Evolutionary conservation across 441 rosid genomes (phyloP), one percentile per base, ranked within the genome.

Genomic region (Viola pubescens): DNA sequence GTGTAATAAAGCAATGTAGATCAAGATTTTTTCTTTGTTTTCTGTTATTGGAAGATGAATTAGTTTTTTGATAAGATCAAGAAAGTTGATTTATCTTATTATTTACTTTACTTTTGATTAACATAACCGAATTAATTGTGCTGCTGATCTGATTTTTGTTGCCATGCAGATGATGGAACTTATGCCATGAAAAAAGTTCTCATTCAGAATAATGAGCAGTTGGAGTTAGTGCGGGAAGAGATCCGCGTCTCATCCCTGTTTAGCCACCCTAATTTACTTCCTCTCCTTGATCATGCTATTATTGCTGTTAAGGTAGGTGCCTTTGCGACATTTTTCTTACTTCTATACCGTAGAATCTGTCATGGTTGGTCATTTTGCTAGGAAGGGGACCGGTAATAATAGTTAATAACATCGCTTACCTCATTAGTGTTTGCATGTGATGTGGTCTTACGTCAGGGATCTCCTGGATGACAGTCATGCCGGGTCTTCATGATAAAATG

Each of bases 141-240:
- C 0, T 13, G 14, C 16, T 38, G 52, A 34, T 38, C 47, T 56
- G 50, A 57, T 37, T 48, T 11, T 47, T 43, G 37, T 67, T 39
- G 47, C 4, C 12, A 54, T 72, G 80, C 74, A 94, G 98, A 73
- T 66, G 97, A 88, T 84, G 97, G 98, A 60, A 88, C 89, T 51
- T 94, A 91, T 57, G 98, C 98, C 26, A 82, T 94, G 91, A 94
- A 94, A 88, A 94, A 94, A 76, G 97, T 94, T 61, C 85, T 94
- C 48, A 85, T 94, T 71, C 99, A 94, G 76, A 94, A 76, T 63
- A 75, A 70, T 71, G 97, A 88, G 77, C 97, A 88, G 71, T 69
- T 94, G 80, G 96, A 94, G 61, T 72, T 90, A 81, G 99, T 91
- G 43, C 73, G 94, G 42, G 95, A 94, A 77, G 99, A 94, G 88